These are phyloP conservation scores for Lipomyces lipofer DNA, from an alignment of 805 yeast species.

Conservation along the genomic window DNA sequence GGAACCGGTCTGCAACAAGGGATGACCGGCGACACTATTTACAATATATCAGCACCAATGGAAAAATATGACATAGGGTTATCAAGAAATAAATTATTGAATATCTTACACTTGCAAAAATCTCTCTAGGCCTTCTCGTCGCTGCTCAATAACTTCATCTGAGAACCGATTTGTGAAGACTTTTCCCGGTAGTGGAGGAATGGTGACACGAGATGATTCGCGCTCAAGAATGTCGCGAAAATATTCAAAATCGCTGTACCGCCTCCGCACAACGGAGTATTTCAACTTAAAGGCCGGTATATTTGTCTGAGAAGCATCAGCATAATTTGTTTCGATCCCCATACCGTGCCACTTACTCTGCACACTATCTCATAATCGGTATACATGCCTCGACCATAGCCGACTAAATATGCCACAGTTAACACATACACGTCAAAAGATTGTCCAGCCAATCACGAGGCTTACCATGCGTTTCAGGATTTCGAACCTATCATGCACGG, in stretches of 20 bases:
- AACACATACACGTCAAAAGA: no score
- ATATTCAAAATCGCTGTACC: constrained; percentile 87
- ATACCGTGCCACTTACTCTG: constrained; percentile 44
- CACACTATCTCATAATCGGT: constrained; percentile 92
- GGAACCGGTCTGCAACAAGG: constrained; percentile 84
- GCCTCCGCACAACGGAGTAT: constrained; percentile 68
- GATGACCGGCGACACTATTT: constrained; percentile 82
- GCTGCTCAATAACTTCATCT: constrained; percentile 77
- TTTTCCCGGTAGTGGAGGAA: constrained; percentile 92
- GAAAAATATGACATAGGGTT: neutral
- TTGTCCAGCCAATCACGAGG: neutral
- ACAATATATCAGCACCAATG: neutral
- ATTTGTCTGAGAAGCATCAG: constrained; percentile 53
- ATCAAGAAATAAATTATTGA: neutral
- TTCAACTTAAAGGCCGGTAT: constrained; percentile 79
- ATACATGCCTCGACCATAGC: constrained; percentile 60
- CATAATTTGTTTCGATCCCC: neutral
- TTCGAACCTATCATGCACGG: constrained; percentile 47
- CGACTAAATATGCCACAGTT: constrained; percentile 13
- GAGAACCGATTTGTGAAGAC: constrained; percentile 72
- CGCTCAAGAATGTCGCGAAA: constrained; percentile 71
- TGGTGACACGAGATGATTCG: constrained; percentile 75
- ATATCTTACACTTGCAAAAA: constrained; percentile 54
- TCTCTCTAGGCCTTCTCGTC: constrained; percentile 80
- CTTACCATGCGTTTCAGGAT: constrained; percentile 71